phyloP scores from a whole-genome alignment of 2,329 filamentous ascomycete species.

The Pyrenochaeta sp. region DNA sequence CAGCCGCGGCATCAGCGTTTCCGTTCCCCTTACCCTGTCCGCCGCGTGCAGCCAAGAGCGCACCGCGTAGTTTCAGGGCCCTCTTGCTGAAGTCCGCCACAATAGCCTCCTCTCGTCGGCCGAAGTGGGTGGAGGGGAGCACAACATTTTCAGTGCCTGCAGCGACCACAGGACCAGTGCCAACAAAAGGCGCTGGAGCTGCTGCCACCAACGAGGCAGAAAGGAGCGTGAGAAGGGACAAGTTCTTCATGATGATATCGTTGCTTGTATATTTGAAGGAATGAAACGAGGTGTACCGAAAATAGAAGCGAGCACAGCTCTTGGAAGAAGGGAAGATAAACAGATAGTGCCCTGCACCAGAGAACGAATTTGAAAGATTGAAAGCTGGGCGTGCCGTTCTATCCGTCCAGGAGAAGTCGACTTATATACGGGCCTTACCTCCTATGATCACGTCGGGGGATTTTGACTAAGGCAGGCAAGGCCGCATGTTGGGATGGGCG shows the following conservation, averaged over 20 bases:
- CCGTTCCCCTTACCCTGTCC: constrained; percentile 13
- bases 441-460: constrained; percentile 7
- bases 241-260: constrained; percentile 45
- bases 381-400: constrained; percentile 26
- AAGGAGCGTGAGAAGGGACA: constrained; percentile 45
- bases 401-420: constrained; percentile 12
- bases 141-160: constrained; percentile 32
- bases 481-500: constrained; percentile 24
- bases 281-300: constrained; percentile 36
- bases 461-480: constrained; percentile 22
- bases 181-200: constrained; percentile 41
- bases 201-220: constrained; percentile 44
- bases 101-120: constrained; percentile 26
- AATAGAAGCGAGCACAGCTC: constrained; percentile 49
- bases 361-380: constrained; percentile 23
- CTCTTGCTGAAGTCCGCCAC: constrained; percentile 37
- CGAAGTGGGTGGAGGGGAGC: constrained; percentile 32
- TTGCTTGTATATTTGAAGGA: constrained; percentile 15
- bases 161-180: constrained; percentile 37
- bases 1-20: constrained; percentile 11
- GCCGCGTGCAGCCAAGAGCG: constrained; percentile 31
- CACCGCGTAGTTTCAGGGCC: constrained; percentile 37
- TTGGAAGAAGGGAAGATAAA: constrained; percentile 36
- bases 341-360: constrained; percentile 46
- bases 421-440: constrained; percentile 33